These are phyloP conservation scores for Ilyonectria mors-panacis DNA, from an alignment of 2,329 filamentous ascomycete genomes.

Conservation along the genomic window DNA sequence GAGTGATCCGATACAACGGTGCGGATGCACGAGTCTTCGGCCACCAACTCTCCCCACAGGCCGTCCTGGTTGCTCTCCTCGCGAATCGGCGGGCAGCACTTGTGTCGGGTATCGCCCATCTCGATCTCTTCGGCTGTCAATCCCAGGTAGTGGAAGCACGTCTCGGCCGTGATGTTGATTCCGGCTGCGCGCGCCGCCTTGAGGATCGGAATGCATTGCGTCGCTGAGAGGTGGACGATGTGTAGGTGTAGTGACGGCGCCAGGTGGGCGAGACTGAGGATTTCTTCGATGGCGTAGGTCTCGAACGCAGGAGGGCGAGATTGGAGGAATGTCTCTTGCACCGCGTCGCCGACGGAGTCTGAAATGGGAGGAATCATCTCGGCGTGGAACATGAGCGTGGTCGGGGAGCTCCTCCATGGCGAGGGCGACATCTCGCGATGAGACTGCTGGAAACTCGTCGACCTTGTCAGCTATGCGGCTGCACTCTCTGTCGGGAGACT, in stretches of 20 bases:
- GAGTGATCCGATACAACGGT: slow-evolving; percentile 97
- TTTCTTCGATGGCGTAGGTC: slow-evolving; percentile 90
- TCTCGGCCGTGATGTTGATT: slow-evolving; percentile 92
- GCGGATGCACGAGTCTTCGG: slow-evolving; percentile 82
- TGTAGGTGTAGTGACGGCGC: slow-evolving; percentile 89
- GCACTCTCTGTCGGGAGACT: no score
- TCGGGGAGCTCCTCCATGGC: slow-evolving; percentile 88
- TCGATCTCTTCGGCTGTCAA: slow-evolving; percentile 86
- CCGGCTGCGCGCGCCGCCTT: slow-evolving; percentile 80
- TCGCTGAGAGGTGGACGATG: slow-evolving; percentile 94
- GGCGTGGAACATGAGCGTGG: slow-evolving; percentile 98
- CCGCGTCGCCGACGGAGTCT: slow-evolving; percentile 83
- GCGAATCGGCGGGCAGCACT: slow-evolving; percentile 95
- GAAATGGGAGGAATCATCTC: slow-evolving; percentile 96
- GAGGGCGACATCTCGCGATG: slow-evolving; percentile 80
- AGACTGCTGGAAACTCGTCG: slow-evolving; percentile 96
- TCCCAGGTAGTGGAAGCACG: slow-evolving; percentile 94
- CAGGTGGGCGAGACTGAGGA: slow-evolving; percentile 83
- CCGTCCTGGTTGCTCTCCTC: slow-evolving; percentile 84
- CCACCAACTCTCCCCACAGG: slow-evolving; percentile 86
- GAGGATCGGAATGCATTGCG: slow-evolving; percentile 87
- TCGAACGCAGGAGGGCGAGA: slow-evolving; percentile 93
- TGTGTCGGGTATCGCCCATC: slow-evolving; percentile 91
- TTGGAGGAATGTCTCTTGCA: slow-evolving; percentile 79
- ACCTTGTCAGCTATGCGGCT: slow-evolving; percentile 73